Evolutionary conservation across 805 yeast species (phyloP), one percentile per base, ranked within the genome.

Genomic region (Saccharomycopsis fibuligera): DNA sequence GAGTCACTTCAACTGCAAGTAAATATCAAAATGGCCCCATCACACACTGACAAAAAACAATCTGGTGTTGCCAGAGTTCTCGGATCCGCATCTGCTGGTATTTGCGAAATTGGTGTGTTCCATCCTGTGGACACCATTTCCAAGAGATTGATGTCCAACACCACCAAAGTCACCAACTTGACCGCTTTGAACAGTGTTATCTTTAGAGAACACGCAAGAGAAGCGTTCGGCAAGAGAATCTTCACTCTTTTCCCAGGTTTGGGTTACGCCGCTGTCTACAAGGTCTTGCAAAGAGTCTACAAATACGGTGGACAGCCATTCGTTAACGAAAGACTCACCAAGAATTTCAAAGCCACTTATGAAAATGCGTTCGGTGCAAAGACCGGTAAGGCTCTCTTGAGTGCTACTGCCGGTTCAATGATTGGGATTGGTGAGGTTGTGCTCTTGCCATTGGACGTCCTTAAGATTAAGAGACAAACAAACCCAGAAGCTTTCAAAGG

Each of bases 401-500:
- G 96, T 51, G 99, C 99, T 41, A 80, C 97, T 55, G 98, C 99
- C 25, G 99, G 99, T 62, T 87, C 96, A 30, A 59, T 93, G 57
- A 89, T 93, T 57, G 99, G 99, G 60, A 91, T 93, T 64, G 99
- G 97, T 70, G 99, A 93, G 71, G 88, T 93, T 64, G 90, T 93
- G 33, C 73, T 93, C 59, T 76, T 93, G 62, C 99, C 99, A 31
- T 76, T 93, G 60, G 99, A 93, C 65, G 98, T 93, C 36, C 75
- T 93, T 64, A 93, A 93, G 74, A 93, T 93, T 70, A 93, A 93
- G 74, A 90, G 98, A 73, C 99, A 93, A 75, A 93, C 99, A 48
- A 93, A 93, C 74, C 99, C 99, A n/a, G 99, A 91, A 69, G 73
- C 98, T n/a, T 93, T 93, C 79, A 84, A 82, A 68, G 99, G 99